These are phyloP conservation scores for Mycena polygramma DNA, from an alignment of 768 basidiomycete genomes.

Conservation along the genomic window DNA sequence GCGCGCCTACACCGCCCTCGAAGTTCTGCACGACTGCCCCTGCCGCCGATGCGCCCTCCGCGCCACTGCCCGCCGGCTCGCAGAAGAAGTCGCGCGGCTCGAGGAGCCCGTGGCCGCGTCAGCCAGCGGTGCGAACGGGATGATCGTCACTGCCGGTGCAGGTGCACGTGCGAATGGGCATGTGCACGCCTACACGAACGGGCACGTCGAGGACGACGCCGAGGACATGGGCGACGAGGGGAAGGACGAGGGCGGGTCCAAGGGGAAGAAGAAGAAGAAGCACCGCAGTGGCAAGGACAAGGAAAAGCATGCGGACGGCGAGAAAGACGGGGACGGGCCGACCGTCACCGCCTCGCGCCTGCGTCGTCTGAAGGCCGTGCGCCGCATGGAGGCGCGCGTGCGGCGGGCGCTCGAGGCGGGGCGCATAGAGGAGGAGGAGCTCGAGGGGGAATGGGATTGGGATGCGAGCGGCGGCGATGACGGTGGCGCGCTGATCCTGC, in stretches of 20 bases:
- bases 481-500: too few species aligned
- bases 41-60: constrained; percentile 92
- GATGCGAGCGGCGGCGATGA: background rate
- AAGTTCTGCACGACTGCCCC: constrained; percentile 90
- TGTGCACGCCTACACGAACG: background rate
- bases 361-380: constrained; percentile 79
- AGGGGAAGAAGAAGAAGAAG: background rate
- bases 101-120: constrained; percentile 47
- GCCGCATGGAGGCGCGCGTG: constrained; percentile 73
- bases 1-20: constrained; percentile 89
- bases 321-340: constrained; percentile 40
- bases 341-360: constrained; percentile 75
- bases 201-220: background rate
- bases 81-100: constrained; percentile 72
- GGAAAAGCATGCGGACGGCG: constrained; percentile 27
- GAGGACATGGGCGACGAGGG: background rate
- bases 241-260: background rate
- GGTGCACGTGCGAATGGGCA: background rate
- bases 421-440: constrained; percentile 80
- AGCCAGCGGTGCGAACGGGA: constrained; percentile 1
- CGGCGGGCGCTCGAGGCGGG: constrained; percentile 76
- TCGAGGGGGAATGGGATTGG: constrained; percentile 36
- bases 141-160: constrained; percentile 1
- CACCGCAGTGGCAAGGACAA: constrained; percentile 33
- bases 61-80: constrained; percentile 77